Evolutionary conservation across 768 basidiomycete species (phyloP).

Genomic region (Macrocybe gigantea): DNA sequence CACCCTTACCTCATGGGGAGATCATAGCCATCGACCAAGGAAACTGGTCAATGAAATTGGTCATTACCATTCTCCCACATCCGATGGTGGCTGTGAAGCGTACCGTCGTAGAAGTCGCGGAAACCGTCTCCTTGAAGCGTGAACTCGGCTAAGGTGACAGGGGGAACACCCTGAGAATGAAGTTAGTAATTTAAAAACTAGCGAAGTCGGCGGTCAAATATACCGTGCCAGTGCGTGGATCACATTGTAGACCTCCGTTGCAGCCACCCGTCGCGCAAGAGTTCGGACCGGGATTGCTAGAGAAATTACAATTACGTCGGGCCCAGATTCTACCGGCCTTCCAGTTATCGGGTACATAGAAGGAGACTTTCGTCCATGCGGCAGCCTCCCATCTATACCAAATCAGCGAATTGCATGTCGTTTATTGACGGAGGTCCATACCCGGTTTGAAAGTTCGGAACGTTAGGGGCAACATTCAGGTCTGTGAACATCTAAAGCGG

Average conservation of each 20-base stretch:
- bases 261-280: conserved; percentile 65
- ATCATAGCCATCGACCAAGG: conserved; percentile 63
- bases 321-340: conserved; percentile 60
- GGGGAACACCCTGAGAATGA: conserved; percentile 44
- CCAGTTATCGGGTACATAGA: conserved; percentile 61
- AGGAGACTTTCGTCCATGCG: conserved; percentile 31
- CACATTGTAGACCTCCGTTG: conserved; percentile 62
- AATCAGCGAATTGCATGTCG: neutral
- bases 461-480: conserved; percentile 39
- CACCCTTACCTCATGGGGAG: conserved; percentile 36
- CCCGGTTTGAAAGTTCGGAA: conserved; percentile 43
- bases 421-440: conserved; percentile 13
- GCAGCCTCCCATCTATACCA: conserved; percentile 34
- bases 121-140: conserved; percentile 39
- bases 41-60: conserved; percentile 29
- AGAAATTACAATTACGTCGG: conserved; percentile 54
- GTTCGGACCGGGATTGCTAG: conserved; percentile 43
- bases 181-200: neutral
- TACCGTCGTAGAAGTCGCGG: conserved; percentile 56
- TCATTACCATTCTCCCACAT: neutral
- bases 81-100: conserved; percentile 7
- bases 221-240: conserved; percentile 43
- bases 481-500: conserved; percentile 51
- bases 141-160: conserved; percentile 62
- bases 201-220: conserved; percentile 3